Evolutionary conservation across 2,329 filamentous ascomycete genomes (phyloP), one percentile per base, ranked within the genome.

Genomic region (Fusarium sterilihyphosum): DNA sequence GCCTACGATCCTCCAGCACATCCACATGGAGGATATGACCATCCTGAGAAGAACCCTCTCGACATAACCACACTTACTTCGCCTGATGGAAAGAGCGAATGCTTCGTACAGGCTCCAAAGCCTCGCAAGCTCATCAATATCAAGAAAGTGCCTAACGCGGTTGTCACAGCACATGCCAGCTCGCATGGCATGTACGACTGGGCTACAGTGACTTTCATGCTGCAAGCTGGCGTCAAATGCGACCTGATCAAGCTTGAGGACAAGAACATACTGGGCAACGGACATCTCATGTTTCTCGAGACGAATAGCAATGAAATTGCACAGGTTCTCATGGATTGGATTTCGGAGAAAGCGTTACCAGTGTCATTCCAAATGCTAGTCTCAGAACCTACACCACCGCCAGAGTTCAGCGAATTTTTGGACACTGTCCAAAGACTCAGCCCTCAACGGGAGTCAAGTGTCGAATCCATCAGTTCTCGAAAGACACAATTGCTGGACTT

Each of bases 181-280:
- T 85, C 84, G n/a, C 89, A 91, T 78, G 81, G 82, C 6, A 78
- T 81, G 16, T 91, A 87, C 68, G 90, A 92, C 73, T 86, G 87
- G 78, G 89, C 87, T 41, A 89, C 86, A 0, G 84, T 87, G 4
- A 70, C 79, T 18, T 91, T 87, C 76, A 76, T 91, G 75, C 74
- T 79, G 60, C 89, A 91, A 75, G 87, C 85, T 5, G 88, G 89
- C 0, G 83, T 86, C 3, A 66, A 75, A 0, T 82, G 84, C 3
- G 81, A 86, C 6, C 85, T 84, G 80, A 71, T 88, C 41, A 80
- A 83, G 57, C 80, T 91, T 50, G 83, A 81, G 0, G 78, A 86
- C 2, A 64, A 81, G 3, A 83, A 83, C 0, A 84, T 90, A 4
- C 77, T 80, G 29, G 89, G 89, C 0, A 91, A 91, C 67, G 88